A percentile compares a stretch with the other conserved stretches of the same genome.
Evolutionary conservation across 768 basidiomycete genomes (phyloP).

Genomic region (Leccinum subgranulosum): DNA sequence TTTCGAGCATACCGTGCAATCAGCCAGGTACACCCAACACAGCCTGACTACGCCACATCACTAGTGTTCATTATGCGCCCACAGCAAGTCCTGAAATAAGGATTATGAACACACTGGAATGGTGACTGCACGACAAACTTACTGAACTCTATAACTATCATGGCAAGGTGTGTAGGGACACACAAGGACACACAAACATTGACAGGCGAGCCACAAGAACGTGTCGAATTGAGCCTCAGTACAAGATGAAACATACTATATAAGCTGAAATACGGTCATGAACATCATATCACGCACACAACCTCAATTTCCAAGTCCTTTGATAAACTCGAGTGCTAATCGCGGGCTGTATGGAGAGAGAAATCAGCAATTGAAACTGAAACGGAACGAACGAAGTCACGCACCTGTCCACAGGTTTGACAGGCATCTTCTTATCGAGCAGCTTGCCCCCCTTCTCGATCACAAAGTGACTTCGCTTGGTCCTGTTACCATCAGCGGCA

Average conservation of each 20-base stretch:
- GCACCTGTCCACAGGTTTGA: conserved; percentile 84
- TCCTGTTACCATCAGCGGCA: conserved; percentile 74
- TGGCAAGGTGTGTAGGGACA: no score
- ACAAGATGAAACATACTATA: conserved; percentile 9
- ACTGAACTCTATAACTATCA: no score
- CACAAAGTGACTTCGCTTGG: conserved; percentile 90
- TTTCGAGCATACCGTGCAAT: no score
- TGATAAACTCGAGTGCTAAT: conserved; percentile 68
- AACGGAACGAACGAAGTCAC: background rate
- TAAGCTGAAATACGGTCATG: background rate
- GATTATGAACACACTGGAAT: no score
- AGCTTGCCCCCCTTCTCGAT: conserved; percentile 91
- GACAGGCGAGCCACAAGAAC: no score
- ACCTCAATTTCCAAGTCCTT: conserved; percentile 30
- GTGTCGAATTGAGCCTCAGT: background rate
- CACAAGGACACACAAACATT: no score
- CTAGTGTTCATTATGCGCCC: no score
- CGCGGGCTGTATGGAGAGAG: conserved; percentile 46
- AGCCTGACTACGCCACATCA: no score
- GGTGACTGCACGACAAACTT: no score
- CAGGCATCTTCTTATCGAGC: conserved; percentile 78
- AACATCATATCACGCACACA: background rate
- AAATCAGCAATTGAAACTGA: background rate
- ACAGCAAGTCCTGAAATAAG: no score
- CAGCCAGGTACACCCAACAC: no score